phyloP scores from a whole-genome alignment of 2,329 filamentous ascomycete species.

The Fusarium pininemorale region DNA sequence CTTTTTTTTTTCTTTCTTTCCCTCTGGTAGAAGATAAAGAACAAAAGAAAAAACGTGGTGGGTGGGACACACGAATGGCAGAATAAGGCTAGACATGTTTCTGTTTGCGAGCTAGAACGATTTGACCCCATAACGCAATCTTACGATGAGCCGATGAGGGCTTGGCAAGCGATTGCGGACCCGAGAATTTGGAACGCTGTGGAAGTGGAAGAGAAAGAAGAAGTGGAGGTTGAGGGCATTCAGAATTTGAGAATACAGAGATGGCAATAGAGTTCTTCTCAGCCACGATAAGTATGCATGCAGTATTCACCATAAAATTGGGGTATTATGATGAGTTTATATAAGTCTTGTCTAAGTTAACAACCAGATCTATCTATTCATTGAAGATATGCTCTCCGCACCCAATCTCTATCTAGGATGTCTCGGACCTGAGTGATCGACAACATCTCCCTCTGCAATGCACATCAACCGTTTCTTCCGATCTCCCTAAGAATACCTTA shows the following conservation, averaged over 20 bases:
- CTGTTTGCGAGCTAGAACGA: neutral
- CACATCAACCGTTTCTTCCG: neutral
- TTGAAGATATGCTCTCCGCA: neutral
- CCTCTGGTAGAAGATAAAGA: neutral
- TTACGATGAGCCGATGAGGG: neutral
- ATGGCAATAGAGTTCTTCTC: neutral
- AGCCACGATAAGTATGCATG: too few relatives aligned
- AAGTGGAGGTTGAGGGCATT: neutral
- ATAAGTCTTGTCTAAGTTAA: neutral
- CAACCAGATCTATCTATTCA: neutral
- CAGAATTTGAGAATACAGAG: neutral
- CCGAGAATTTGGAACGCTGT: neutral
- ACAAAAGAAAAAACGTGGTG: neutral
- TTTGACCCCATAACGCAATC: constrained; percentile 19
- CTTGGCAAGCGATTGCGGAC: constrained; percentile 2
- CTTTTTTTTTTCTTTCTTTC: neutral
- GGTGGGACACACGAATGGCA: neutral
- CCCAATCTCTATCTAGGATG: neutral
- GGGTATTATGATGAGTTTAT: too few relatives aligned
- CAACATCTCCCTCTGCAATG: neutral
- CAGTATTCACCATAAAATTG: too few relatives aligned
- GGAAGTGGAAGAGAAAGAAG: neutral
- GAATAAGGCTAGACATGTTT: constrained; percentile 2
- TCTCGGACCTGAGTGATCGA: neutral
- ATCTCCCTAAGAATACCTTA: constrained; percentile 46